Base-by-base conservation (phyloP, 495 filamentous ascomycete genomes). In the Penicillium malachiteum region DNA sequence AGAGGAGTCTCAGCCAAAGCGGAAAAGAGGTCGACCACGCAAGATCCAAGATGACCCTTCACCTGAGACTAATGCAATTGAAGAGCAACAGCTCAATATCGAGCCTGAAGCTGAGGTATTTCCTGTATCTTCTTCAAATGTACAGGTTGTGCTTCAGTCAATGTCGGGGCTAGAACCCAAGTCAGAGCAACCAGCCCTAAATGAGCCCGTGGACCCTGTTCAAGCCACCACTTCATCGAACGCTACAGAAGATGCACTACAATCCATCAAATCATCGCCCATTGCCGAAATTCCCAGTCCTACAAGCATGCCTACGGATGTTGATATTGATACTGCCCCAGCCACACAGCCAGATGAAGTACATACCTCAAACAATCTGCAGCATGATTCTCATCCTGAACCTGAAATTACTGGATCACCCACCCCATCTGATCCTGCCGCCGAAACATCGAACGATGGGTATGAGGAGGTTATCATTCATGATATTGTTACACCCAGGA, bases 401-500 rank as follows among this genome's bases (percentile, higher is more conserved):
- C 21, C 21, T 26, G 21, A 26, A 26, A 26, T 26, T 26, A 26
- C 21, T 26, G 21, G 21, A 26, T 26, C 21, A 26, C 21, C 21
- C 21, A 4, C 21, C 21, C 21, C 21, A 26, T n/a, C 43, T 31
- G 10, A 30, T 10, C 30, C 30, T 38, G 0, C 33, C 14, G 8
- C 26, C 32, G 12, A 37, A 38, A 14, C 13, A 35, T 38, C 14
- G 6, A 46, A 6, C 43, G 7, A 14, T 13, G 13, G n/a, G 31
- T 2, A 10, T 9, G 48, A 50, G 7, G 35, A 50, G 11, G 35
- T 50, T 5, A 57, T 75, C 38, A 37, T 79, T 0, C 46, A 56
- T n/a, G 55, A 70, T 30, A 68, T 80, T 18, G 49, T 56, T 0
- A 62, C 64, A 1, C 74, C 69, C 16, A 52, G 17, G 14, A 49